Base-by-base conservation (phyloP, 768 basidiomycete species). In the Tricholoma sp. region DNA sequence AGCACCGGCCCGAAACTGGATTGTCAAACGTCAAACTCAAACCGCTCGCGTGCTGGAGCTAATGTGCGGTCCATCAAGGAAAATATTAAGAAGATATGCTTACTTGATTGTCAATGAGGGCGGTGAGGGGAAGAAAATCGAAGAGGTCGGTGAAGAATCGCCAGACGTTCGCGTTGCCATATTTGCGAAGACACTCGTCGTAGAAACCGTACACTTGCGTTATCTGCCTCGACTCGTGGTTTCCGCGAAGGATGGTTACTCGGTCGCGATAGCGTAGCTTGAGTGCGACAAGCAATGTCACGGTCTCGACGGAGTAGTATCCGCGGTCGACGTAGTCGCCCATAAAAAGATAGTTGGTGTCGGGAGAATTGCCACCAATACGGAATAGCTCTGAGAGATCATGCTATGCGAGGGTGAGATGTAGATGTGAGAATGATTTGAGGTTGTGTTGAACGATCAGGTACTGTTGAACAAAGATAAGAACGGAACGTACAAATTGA, bases 301-400 rank as follows among this genome's bases (percentile, higher is more conserved):
- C 95, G 1, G 97, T 99, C 76, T 99, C 97, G 56, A 99, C 96
- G 18, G 94, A 97, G 76, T 98, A 98, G 80, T 98, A 99, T 18
- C 96, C 96, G 68, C 95, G 86, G 78, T 98, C 97, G 66, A 98
- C 97, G 71, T 98, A 99, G 79, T 99, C 97, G 27, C 97, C 97
- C 97, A 99, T 99, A 80, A 98, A 99, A 66, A 99, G 89, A 74
- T 99, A 99, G 76, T 98, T 99, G 63, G 97, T 99, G 74, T 97
- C 94, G 45, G 97, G 97, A 12, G 93, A 96, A 76, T 97, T 96
- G 51, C 97, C 97, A 54, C 97, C 97, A 69, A 98, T 98, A 55
- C 95, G 88, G 76, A 99, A 98, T 41, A 98, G 88, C 72, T 99
- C 97, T 57, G 94, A 96, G 55, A 99, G 89, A 79, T 99, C 97